Evolutionary conservation across 257 asterid species (phyloP).

Genomic region (Mitragyna speciosa): DNA sequence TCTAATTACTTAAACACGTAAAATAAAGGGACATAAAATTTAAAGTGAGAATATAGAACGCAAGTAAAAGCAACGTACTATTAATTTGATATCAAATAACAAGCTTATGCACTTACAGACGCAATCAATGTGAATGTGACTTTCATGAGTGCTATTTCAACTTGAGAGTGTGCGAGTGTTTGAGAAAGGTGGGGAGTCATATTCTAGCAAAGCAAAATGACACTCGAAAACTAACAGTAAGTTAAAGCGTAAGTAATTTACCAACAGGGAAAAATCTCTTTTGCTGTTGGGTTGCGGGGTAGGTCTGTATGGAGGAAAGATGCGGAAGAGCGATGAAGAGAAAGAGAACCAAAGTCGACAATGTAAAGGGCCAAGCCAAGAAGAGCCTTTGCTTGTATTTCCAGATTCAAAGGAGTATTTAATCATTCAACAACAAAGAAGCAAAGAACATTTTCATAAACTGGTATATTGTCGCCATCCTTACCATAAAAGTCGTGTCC

Average conservation of each 20-base stretch:
- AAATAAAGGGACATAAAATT: too few relatives aligned
- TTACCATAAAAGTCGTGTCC: constrained; percentile 18
- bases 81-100: constrained; percentile 17
- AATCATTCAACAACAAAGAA: constrained; percentile 22
- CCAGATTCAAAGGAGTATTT: constrained; percentile 26
- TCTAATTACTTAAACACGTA: too few relatives aligned
- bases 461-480: constrained; percentile 41
- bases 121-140: constrained; percentile 2
- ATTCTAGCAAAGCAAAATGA: constrained; percentile 22
- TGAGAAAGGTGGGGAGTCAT: constrained; percentile 10
- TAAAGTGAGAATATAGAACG: too few relatives aligned
- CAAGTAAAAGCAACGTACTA: background rate
- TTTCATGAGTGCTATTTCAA: background rate
- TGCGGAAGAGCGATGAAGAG: constrained; percentile 8
- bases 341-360: background rate
- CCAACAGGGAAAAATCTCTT: constrained; percentile 10
- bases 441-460: constrained; percentile 17
- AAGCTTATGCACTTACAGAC: constrained; percentile 22
- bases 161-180: background rate
- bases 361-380: constrained; percentile 22
- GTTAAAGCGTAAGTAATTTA: background rate
- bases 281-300: background rate
- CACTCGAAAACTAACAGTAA: constrained; percentile 11
- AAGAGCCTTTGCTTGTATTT: constrained; percentile 35
- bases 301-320: background rate